Base-by-base conservation (phyloP, 768 basidiomycete genomes). In the Clitopilus passeckerianus region DNA sequence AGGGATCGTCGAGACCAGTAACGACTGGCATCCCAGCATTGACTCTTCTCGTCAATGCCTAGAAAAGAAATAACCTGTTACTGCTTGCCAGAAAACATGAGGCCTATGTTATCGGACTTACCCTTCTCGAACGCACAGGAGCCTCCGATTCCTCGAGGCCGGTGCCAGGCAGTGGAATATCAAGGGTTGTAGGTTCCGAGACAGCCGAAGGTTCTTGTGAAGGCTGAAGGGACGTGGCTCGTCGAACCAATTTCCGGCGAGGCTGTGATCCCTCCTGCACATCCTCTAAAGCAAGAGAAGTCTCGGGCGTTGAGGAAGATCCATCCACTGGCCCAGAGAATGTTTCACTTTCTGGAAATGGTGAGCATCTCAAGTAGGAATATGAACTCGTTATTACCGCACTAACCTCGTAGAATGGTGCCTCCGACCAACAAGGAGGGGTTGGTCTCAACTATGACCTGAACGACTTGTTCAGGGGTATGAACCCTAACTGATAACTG, bases 391-490 rank as follows among this genome's bases (percentile, higher is more conserved):
- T 3, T 30, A 30, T 7, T 3, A 30, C 27, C 27, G 27, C 27
- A 30, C 27, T 30, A 41, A 41, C 15, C 37, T 41, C 37, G 37
- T 41, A 14, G 2, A 41, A 41, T 5, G 10, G 37, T 14, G 10
- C 58, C 54, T 7, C 68, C 30, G 18, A 68, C 61, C 53, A 82
- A 64, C 33, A 67, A 33, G 0, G 74, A 69, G 0, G 69, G 65
- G 62, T 79, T 71, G 10, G 72, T 62, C 10, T 75, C 66, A 1
- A 79, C 65, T 1, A 83, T 80, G 1, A 84, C 82, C 57, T 85
- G 75, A 6, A 87, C 61, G 16, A 92, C 58, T n/a, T 76, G 74
- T 23, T 81, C 75, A 5, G 77, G 70, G 73, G 65, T 27, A 83
- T 60, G 34, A 89, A 74, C 5, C 75, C 71, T 12, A 86, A 61